These are phyloP conservation scores for Gautieria morchelliformis DNA, from an alignment of 768 basidiomycete genomes.

Conservation along the genomic window DNA sequence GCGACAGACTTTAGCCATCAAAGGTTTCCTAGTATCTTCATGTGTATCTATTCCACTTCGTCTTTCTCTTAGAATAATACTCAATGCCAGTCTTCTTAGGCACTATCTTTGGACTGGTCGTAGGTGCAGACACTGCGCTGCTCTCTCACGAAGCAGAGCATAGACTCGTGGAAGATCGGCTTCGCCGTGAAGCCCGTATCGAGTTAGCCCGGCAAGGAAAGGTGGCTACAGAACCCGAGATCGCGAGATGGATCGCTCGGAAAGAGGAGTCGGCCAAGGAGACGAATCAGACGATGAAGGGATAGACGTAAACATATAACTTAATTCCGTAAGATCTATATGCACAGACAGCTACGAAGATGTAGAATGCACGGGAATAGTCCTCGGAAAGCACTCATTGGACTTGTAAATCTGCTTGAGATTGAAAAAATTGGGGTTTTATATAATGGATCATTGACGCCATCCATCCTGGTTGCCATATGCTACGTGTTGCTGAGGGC, in stretches of 20 bases:
- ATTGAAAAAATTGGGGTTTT: not conserved
- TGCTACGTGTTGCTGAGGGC: not conserved
- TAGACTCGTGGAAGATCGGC: conserved; percentile 54
- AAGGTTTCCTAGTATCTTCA: conserved; percentile 65
- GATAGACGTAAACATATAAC: not conserved
- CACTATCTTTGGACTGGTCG: conserved; percentile 57
- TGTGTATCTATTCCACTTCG: conserved; percentile 34
- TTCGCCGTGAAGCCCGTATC: conserved; percentile 64
- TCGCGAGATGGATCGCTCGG: conserved; percentile 61
- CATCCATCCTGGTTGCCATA: not conserved
- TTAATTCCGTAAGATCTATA: not conserved
- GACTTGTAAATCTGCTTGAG: too few species aligned
- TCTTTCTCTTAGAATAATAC: not conserved
- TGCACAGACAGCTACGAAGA: not conserved
- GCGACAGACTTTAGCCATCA: conserved; percentile 73
- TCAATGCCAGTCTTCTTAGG: conserved; percentile 24
- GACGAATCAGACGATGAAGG: not conserved
- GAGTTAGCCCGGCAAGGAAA: conserved; percentile 68
- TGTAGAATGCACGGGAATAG: too few species aligned
- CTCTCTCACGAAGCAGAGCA: conserved; percentile 58
- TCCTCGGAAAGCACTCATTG: not conserved
- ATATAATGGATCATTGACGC: not conserved
- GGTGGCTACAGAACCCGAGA: conserved; percentile 76
- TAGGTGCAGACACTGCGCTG: conserved; percentile 70
- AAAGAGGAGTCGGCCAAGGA: not conserved